Evolutionary conservation across 140 eudicot species (phyloP), one percentile per base, ranked within the genome.

Genomic region (Erigeron philadelphicus): DNA sequence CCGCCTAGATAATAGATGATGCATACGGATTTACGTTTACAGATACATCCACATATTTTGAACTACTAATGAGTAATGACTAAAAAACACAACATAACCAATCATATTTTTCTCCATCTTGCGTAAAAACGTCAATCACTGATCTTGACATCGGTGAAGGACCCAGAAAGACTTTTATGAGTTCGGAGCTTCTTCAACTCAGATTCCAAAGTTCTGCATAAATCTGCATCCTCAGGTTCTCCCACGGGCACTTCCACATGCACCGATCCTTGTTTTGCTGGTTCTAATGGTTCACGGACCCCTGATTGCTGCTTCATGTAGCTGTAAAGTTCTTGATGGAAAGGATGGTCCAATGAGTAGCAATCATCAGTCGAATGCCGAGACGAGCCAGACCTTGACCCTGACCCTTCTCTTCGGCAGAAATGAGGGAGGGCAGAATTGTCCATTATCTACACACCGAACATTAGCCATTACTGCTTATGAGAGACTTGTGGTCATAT

Each of bases 341-440:
- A 88, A 0, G 85, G 86, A 76, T 88, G 96, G 78, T 88, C 94
- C 68, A 81, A 61, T 7, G 96, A 88, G 69, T 58, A 88, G 66
- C 90, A 88, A 56, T 81, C 66, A 11, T 68, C 85, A 6, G 3
- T 48, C 11, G 53, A 40, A 38, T 72, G 15, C 5, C 61, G 75
- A 18, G 79, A 52, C 5, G 66, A 57, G 7, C 72, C 80, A 4
- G 82, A 68, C 21, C 83, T 80, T 15, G 81, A 77, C 3, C 77
- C 81, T 0, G 96, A 88, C 12, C 87, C 84, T 75, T 83, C 83
- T 73, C 71, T 85, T 55, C 71, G 80, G 64, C 96, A 88, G 75
- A 86, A 88, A 79, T 88, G 96, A 38, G 96, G 96, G 31, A 88
- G 96, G 23, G 96, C 80, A 8, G 82, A 63, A 70, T 79, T 73